Base-by-base conservation (phyloP, 306 rosid genomes). In the Lotus japonicus region DNA sequence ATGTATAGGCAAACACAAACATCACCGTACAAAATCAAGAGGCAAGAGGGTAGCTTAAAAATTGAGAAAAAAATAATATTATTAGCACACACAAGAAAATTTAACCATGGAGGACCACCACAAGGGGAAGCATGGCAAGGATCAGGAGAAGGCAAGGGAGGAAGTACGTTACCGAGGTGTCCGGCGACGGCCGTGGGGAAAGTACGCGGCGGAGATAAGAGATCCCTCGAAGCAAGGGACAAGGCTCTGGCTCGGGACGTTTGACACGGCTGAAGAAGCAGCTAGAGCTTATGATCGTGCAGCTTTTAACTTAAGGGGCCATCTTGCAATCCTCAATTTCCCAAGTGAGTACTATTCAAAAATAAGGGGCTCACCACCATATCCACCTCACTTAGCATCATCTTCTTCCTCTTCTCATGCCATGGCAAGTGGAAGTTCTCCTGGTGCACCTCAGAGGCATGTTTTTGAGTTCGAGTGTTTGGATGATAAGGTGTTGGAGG, bases 241-340 rank as follows among this genome's bases (percentile, higher is more conserved):
- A n/a, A 79, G 94, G 67, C 45, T 60, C 44, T 90, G 96, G 94
- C 70, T 90, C n/a, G 96, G 96, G 15, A 90, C 96, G 12, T 87
- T 87, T 41, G 94, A 90, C 56, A 87, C 94, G 0, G 96, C 94
- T 2, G 96, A 90, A 56, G 89, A 87, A 41, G 96, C 94, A 7
- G 96, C 96, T 1, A 58, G 94, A 48, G 96, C 96, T 44, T 90
- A 90, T 64, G 96, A 90, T 67, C 55, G 86, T n/a, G 94, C 96
- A 33, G 94, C 96, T 2, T 90, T 83, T 53, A 77, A 84, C 64
- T 60, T 90, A 51, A 82, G 94, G 77, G 94, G 91, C 33, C 96
- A 87, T 61, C 90, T 87, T 62, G 94, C 96, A 9, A 84, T 66
- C 31, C 91, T 90, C 0, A 90, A 90, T 66, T 90, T 89, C 64